Evolutionary conservation across 495 filamentous ascomycete genomes (phyloP).

Genomic region (Xylona heveae): DNA sequence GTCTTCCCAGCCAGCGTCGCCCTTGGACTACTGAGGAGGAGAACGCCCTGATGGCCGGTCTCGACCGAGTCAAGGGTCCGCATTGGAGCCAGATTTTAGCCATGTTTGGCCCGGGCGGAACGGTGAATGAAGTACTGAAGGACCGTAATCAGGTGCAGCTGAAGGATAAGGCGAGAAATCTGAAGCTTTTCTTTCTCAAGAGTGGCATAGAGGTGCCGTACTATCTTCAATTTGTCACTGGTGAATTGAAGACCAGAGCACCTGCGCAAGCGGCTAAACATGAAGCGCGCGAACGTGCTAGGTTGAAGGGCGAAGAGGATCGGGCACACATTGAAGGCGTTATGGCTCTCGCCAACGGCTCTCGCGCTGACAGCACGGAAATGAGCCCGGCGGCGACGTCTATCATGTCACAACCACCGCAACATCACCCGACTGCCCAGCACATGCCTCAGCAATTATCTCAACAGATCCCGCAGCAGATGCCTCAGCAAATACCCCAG

Average conservation of each 20-base stretch:
- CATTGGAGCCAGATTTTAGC: constrained; percentile 92
- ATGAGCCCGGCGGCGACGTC: too few relatives aligned
- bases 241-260: constrained; percentile 82
- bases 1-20: constrained; percentile 60
- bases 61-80: constrained; percentile 79
- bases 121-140: constrained; percentile 66
- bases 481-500: background rate
- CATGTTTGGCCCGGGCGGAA: constrained; percentile 68
- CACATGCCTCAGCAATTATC: background rate
- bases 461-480: background rate
- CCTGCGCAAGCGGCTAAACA: constrained; percentile 63
- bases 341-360: constrained; percentile 30
- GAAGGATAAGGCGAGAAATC: constrained; percentile 85
- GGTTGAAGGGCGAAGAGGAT: constrained; percentile 45
- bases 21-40: constrained; percentile 88
- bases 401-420: too few relatives aligned
- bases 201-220: constrained; percentile 82
- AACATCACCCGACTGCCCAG: background rate
- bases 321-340: constrained; percentile 53
- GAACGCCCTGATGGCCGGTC: constrained; percentile 74
- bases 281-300: constrained; percentile 52
- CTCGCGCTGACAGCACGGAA: too few relatives aligned
- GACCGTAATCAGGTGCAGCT: constrained; percentile 89
- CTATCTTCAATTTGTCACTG: constrained; percentile 77
- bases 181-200: constrained; percentile 92